phyloP scores from a whole-genome alignment of 148 eudicot genomes.

The Oxyria digyna region DNA sequence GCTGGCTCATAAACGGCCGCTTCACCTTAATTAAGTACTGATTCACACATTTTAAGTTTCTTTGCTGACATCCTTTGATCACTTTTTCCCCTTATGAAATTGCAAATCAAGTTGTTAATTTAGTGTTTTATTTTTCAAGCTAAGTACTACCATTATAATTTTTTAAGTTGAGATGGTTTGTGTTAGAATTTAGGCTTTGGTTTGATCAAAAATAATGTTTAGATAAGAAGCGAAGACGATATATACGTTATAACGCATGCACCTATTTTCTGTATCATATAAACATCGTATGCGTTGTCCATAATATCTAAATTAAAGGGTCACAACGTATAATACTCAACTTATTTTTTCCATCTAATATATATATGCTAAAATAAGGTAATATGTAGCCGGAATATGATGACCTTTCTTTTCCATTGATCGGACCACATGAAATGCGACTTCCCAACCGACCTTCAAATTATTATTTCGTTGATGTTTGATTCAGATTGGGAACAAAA shows the following conservation, averaged over 20 bases:
- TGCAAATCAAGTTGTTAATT: too few relatives aligned
- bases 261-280: too few relatives aligned
- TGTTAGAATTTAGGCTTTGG: too few relatives aligned
- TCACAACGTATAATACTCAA: too few relatives aligned
- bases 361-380: neutral
- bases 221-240: too few relatives aligned
- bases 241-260: too few relatives aligned
- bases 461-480: neutral
- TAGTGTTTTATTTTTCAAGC: too few relatives aligned
- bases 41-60: neutral
- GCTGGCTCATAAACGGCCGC: neutral
- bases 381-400: neutral
- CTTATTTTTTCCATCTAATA: too few relatives aligned
- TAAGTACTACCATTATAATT: neutral
- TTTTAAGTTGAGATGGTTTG: neutral
- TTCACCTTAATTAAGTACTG: neutral
- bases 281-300: too few relatives aligned
- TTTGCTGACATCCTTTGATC: neutral
- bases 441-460: neutral
- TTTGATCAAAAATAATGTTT: too few relatives aligned
- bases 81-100: neutral
- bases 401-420: neutral
- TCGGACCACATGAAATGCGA: neutral
- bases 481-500: neutral
- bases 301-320: too few relatives aligned